phyloP scores from a whole-genome alignment of 1,139 yeast species.

The Pichia terricola region DNA sequence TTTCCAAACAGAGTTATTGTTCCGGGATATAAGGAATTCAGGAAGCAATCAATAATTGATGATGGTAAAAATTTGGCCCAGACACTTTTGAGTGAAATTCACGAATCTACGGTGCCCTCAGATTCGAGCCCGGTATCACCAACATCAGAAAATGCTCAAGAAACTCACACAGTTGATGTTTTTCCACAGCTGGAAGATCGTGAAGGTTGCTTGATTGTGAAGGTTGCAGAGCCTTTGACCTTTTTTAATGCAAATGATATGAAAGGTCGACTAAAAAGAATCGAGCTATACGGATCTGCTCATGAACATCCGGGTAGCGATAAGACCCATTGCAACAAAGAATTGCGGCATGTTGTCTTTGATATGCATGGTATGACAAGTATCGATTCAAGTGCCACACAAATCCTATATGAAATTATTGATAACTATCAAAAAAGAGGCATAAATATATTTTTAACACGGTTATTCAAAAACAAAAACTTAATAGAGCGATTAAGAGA shows the following conservation, averaged over 20 bases:
- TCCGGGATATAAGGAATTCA: constrained; percentile 26
- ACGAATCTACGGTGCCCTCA: background rate
- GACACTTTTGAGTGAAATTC: background rate
- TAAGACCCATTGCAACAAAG: constrained; percentile 1
- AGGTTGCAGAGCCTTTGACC: constrained; percentile 86
- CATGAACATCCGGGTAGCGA: constrained; percentile 69
- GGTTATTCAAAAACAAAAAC: constrained; percentile 35
- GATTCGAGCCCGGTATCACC: background rate
- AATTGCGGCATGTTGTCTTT: constrained; percentile 49
- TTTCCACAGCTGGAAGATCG: constrained; percentile 48
- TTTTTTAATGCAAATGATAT: constrained; percentile 86
- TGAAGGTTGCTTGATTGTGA: constrained; percentile 79
- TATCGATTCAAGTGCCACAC: constrained; percentile 82
- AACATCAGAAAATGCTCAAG: background rate
- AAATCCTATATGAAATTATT: constrained; percentile 57
- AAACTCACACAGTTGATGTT: background rate
- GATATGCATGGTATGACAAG: constrained; percentile 83
- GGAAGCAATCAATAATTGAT: constrained; percentile 12
- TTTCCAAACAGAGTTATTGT: constrained; percentile 15
- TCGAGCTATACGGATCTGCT: constrained; percentile 80
- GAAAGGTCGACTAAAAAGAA: constrained; percentile 60
- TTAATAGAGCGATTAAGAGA: constrained; percentile 17
- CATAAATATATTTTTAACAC: constrained; percentile 54
- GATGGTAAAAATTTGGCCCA: background rate
- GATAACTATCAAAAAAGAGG: constrained; percentile 43